Evolutionary conservation across 495 filamentous ascomycete species (phyloP), one percentile per base, ranked within the genome.

Genomic region (Aspergillus avenaceus): DNA sequence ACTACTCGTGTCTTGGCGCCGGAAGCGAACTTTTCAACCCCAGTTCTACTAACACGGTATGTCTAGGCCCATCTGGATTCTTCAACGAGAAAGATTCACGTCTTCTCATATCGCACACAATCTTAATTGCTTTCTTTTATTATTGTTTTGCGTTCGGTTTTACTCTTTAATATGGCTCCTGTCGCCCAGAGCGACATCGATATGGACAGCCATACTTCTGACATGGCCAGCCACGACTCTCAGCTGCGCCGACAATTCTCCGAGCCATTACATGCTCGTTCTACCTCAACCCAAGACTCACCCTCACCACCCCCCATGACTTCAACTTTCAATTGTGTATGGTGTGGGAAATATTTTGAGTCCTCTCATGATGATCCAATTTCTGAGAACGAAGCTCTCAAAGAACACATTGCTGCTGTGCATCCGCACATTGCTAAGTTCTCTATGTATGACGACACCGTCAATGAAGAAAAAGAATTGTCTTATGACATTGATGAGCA

Each of bases 201-300:
- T 21, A 53, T 60, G 54, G 68, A 73, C 49, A 67, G 69, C 36
- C 71, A 60, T 62, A 70, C 67, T 47, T 71, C 71, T 12, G 65
- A 68, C 46, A 54, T 72, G 52, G 67, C 64, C 52, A 69, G 69
- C 52, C 69, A 66, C 56, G 68, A 71, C 52, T 74, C 71, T 47
- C 65, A 68, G 16, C 48, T 71, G 55, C 69, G 64, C 63, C 69
- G 69, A 56, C 68, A 71, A 56, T 70, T 73, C 55, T 74, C 72
- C 55, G 72, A 76, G 41, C 69, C 67, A 40, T 51, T 67, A 27
- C 65, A 67, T 37, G 56, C 63, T 19, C 64, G 53, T 21, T 69
- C 66, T 53, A 69, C 62, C 21, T 72, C 72, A 31, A 63, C 64
- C 34, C 62, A 69, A 42, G 60, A 65, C 18, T 69, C 69, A 3